These are phyloP conservation scores for Thelonectria olida DNA, from an alignment of 2,329 filamentous ascomycete species.

Conservation along the genomic window DNA sequence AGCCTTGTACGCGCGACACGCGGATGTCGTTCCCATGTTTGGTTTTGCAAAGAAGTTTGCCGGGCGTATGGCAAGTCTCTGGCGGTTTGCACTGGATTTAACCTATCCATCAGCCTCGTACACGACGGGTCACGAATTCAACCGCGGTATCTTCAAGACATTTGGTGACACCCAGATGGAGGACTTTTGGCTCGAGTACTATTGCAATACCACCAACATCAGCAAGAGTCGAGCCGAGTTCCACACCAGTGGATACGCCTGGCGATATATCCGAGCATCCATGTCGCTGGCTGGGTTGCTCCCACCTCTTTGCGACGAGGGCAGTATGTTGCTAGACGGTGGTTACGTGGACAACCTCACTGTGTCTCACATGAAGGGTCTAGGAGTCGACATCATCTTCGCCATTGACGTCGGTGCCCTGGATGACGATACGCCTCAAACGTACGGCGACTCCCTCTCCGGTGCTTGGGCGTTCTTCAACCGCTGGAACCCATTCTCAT, in stretches of 20 bases:
- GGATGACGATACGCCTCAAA: conserved; percentile 91
- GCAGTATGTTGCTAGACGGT: conserved; percentile 94
- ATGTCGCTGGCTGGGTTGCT: conserved; percentile 96
- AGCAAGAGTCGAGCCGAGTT: conserved; percentile 92
- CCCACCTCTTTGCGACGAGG: conserved; percentile 94
- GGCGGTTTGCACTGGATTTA: conserved; percentile 95
- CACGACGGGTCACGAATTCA: conserved; percentile 98
- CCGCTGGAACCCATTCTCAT: conserved; percentile 95
- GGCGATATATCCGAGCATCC: conserved; percentile 94
- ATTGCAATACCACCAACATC: conserved; percentile 99
- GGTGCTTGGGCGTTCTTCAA: conserved; percentile 96
- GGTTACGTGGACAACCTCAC: conserved; percentile 98
- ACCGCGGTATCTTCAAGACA: conserved; percentile 97
- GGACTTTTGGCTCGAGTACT: conserved; percentile 98
- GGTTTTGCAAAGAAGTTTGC: conserved; percentile 97
- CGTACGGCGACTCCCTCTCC: conserved; percentile 92
- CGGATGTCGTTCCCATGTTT: conserved; percentile 96
- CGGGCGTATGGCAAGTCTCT: conserved; percentile 98
- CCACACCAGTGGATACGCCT: conserved; percentile 95
- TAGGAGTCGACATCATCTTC: conserved; percentile 94
- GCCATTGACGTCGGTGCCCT: conserved; percentile 93
- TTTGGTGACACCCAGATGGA: conserved; percentile 98
- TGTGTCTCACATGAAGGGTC: conserved; percentile 94
- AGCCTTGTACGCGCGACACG: conserved; percentile 93
- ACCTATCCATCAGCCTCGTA: conserved; percentile 98